A percentile compares a stretch with the other conserved stretches of the same genome.
These are phyloP conservation scores for Talaromyces albobiverticillius DNA, from an alignment of 2,329 filamentous ascomycete genomes.

Conservation along the genomic window DNA sequence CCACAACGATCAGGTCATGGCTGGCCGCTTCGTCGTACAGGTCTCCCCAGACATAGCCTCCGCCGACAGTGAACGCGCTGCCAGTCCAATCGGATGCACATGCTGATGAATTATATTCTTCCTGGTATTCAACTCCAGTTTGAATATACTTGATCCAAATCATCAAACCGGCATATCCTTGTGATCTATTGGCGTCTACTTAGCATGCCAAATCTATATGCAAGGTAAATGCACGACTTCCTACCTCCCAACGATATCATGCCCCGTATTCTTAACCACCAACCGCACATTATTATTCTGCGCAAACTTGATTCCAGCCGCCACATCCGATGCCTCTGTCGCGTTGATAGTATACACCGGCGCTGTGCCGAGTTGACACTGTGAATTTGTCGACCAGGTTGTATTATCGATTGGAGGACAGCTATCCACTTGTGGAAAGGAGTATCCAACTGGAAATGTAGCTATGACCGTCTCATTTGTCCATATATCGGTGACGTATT, in stretches of 20 bases:
- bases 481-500: not conserved
- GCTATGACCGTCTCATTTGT: not conserved
- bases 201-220: not conserved
- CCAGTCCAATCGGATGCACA: not conserved
- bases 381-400: not conserved
- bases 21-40: conserved; percentile 31
- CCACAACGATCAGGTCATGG: conserved; percentile 51
- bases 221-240: not conserved
- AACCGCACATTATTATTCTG: conserved; percentile 4
- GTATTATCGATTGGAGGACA: not conserved
- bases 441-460: not conserved
- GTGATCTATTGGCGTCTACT: too few species aligned
- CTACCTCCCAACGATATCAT: not conserved
- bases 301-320: not conserved
- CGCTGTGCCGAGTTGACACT: not conserved
- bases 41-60: not conserved
- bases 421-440: not conserved
- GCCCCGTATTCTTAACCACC: conserved; percentile 4
- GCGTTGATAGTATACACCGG: not conserved
- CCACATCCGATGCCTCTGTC: not conserved
- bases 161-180: not conserved
- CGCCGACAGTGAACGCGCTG: not conserved
- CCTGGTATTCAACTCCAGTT: not conserved
- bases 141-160: conserved; percentile 4
- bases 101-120: not conserved